Conservation (phyloP, 2,329 filamentous ascomycete species). For the Hortaea sp. region DNA sequence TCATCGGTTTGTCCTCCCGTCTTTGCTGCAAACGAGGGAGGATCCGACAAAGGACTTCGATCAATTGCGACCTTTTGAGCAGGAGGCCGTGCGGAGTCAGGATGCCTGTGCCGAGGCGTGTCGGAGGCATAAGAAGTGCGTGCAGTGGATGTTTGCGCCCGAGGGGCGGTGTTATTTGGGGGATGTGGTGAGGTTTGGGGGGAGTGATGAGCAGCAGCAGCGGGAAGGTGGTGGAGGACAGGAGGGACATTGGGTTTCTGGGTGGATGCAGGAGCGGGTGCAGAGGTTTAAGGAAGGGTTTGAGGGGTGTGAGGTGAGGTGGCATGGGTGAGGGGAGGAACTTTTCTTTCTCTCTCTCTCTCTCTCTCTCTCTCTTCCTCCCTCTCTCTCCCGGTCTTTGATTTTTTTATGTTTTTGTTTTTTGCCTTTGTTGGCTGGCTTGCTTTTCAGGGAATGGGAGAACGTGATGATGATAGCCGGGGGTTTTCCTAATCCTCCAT, state of each 20-base stretch:
- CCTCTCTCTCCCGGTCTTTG: too few relatives aligned
- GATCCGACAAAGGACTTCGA: neutral
- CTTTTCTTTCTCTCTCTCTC: too few relatives aligned
- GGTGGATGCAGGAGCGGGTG: constrained; percentile 19
- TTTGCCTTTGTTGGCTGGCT: too few relatives aligned
- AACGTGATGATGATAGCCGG: too few relatives aligned
- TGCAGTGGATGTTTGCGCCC: constrained; percentile 27
- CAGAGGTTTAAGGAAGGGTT: constrained; percentile 15
- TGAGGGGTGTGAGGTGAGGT: constrained; percentile 1
- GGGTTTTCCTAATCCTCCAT: too few relatives aligned
- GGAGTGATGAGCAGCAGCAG: constrained; percentile 18
- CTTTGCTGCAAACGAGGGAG: neutral
- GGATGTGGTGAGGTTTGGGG: constrained; percentile 22
- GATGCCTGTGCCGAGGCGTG: constrained; percentile 24
- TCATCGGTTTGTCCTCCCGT: neutral
- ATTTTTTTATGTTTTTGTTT: too few relatives aligned
- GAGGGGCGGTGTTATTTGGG: constrained; percentile 23
- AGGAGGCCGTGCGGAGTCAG: constrained; percentile 15
- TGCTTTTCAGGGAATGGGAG: too few relatives aligned
- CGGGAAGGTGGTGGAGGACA: neutral
- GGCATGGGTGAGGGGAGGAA: neutral
- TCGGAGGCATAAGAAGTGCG: constrained; percentile 10
- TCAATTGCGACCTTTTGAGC: too few relatives aligned
- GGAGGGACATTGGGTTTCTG: constrained; percentile 20
- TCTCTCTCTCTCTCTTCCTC: too few relatives aligned